A percentile compares a stretch with the other conserved stretches of the same genome.
phyloP scores from a whole-genome alignment of 73 alveolate genomes.

The Halteria grandinella region DNA sequence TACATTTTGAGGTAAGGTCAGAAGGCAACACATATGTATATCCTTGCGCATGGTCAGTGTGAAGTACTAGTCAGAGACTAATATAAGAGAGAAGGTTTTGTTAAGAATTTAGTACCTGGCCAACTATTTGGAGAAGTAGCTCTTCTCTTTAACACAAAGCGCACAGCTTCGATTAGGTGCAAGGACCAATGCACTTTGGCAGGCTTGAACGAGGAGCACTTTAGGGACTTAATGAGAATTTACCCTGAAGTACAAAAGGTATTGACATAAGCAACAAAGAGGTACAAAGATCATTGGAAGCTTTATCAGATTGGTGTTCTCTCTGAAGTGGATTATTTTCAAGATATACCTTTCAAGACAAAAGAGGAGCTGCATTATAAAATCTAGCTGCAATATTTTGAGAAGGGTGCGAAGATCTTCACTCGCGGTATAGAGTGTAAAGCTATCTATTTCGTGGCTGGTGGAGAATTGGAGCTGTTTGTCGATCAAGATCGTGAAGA shows the following conservation, averaged over 20 bases:
- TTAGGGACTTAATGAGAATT: background rate
- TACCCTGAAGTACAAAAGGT: background rate
- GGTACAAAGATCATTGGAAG: slow-evolving; percentile 59
- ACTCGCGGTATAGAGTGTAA: background rate
- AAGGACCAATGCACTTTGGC: slow-evolving; percentile 40
- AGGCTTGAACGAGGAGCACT: background rate
- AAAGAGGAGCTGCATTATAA: background rate
- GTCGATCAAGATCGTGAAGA: background rate
- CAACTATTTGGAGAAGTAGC: slow-evolving; percentile 44
- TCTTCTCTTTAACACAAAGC: background rate
- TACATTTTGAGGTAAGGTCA: slow-evolving; percentile 27
- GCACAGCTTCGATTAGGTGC: slow-evolving; percentile 37
- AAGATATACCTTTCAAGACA: background rate
- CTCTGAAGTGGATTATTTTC: background rate
- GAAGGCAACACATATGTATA: background rate
- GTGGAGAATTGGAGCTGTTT: background rate
- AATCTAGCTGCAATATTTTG: background rate
- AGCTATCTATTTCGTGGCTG: background rate
- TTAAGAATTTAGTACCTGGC: slow-evolving; percentile 12
- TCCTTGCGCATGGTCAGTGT: slow-evolving; percentile 37
- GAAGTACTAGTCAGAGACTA: slow-evolving; percentile 10
- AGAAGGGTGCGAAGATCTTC: background rate
- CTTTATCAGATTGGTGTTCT: background rate
- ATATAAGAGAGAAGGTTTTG: background rate
- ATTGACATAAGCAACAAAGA: background rate